phyloP scores from a whole-genome alignment of 2,329 filamentous ascomycete genomes.

The Clonostachys byssicola region DNA sequence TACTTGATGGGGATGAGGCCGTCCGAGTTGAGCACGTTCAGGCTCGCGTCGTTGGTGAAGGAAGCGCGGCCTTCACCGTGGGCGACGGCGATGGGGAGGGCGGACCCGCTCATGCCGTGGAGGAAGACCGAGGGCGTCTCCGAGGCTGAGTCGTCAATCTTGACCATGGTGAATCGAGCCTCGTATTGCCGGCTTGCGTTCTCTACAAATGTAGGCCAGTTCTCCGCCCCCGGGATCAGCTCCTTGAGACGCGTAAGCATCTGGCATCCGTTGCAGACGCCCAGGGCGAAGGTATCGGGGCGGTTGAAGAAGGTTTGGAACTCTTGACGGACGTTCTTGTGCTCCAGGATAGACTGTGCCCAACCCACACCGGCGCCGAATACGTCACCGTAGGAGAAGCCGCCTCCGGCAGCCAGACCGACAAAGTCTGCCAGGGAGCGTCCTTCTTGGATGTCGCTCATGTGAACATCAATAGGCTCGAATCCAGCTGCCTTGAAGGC shows the following conservation, averaged over 20 bases:
- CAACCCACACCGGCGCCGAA: constrained; percentile 94
- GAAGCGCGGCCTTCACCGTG: constrained; percentile 86
- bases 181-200: constrained; percentile 90
- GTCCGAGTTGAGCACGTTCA: constrained; percentile 53
- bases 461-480: constrained; percentile 88
- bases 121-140: constrained; percentile 74
- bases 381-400: constrained; percentile 87
- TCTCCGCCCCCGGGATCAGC: constrained; percentile 77
- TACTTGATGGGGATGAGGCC: constrained; percentile 78
- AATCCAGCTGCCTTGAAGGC: constrained; percentile 91
- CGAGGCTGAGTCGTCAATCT: constrained; percentile 56
- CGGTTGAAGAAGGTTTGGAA: constrained; percentile 85
- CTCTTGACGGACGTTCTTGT: constrained; percentile 69
- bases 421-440: constrained; percentile 79
- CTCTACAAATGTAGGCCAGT: constrained; percentile 83
- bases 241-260: constrained; percentile 78
- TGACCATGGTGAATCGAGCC: constrained; percentile 77
- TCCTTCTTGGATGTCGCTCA: constrained; percentile 84
- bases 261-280: constrained; percentile 97
- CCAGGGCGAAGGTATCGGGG: constrained; percentile 84
- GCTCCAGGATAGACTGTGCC: constrained; percentile 89
- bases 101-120: constrained; percentile 78
- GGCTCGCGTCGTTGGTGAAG: constrained; percentile 52
- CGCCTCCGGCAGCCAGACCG: constrained; percentile 90
- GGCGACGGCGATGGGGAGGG: constrained; percentile 80